These are phyloP conservation scores for Gillenia trifoliata DNA, from an alignment of 306 rosid genomes.

Conservation along the genomic window DNA sequence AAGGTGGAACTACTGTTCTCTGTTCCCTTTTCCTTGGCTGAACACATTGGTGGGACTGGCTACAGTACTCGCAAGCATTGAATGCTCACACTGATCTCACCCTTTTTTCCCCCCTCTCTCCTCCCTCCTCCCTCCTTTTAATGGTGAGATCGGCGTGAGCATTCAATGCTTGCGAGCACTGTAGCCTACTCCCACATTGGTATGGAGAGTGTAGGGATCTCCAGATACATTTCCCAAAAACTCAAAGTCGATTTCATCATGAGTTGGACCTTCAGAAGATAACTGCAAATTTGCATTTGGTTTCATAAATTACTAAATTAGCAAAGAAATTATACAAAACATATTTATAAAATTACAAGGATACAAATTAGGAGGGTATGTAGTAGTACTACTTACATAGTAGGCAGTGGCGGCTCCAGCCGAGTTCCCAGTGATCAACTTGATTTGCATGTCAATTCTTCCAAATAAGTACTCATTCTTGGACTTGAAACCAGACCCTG, in stretches of 20 bases:
- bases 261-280: conserved; percentile 57
- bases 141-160: no score
- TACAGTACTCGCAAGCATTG: no score
- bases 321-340: not conserved
- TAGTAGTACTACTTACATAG: conserved; percentile 39
- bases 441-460: conserved; percentile 70
- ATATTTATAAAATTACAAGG: not conserved
- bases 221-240: conserved; percentile 40
- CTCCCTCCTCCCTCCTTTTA: no score
- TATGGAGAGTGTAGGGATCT: conserved; percentile 41
- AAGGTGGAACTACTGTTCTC: conserved; percentile 37
- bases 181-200: no score
- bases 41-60: conserved; percentile 43
- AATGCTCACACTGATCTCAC: no score
- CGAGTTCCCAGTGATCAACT: conserved; percentile 69
- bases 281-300: conserved; percentile 32
- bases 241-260: conserved; percentile 48
- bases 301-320: not conserved
- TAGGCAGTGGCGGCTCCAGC: conserved; percentile 86
- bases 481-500: conserved; percentile 71
- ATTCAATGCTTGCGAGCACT: no score
- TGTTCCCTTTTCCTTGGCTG: conserved; percentile 33
- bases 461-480: conserved; percentile 58
- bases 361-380: not conserved
- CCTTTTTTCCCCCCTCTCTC: no score